Conservation (phyloP, 108 stramenopile genomes). For the Fistulifera pelliculosa region DNA sequence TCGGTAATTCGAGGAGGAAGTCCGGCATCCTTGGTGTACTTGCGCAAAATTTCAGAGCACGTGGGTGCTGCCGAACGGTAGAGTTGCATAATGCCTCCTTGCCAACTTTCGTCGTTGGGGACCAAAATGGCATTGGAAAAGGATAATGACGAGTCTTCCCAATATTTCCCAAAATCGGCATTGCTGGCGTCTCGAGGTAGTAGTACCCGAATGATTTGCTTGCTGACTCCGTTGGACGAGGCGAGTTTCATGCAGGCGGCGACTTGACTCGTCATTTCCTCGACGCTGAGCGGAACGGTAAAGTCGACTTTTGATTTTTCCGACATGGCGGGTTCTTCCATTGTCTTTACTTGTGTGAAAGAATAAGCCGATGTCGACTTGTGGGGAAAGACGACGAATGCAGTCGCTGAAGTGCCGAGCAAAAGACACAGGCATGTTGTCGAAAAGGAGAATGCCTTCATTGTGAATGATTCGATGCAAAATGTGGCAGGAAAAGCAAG, state of each 20-base stretch:
- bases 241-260: constrained; percentile 63
- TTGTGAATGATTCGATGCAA: no score
- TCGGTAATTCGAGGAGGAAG: constrained; percentile 69
- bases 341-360: no score
- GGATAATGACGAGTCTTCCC: constrained; percentile 25
- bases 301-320: no score
- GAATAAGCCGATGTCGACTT: no score
- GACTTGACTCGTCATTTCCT: constrained; percentile 67
- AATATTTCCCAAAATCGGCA: constrained; percentile 50
- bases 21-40: constrained; percentile 15
- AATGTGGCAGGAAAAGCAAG: no score
- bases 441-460: no score
- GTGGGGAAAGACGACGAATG: no score
- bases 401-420: no score
- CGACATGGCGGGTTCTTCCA: no score
- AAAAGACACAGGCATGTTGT: no score
- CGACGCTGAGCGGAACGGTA: constrained; percentile 52
- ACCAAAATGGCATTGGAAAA: constrained; percentile 28
- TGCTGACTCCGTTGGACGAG: constrained; percentile 25
- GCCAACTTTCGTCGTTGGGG: constrained; percentile 84
- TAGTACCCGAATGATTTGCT: constrained; percentile 64
- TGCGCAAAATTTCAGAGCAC: constrained; percentile 42
- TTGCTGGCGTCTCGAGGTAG: constrained; percentile 52
- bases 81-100: constrained; percentile 87
- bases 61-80: constrained; percentile 69